Evolutionary conservation across 306 rosid genomes (phyloP).

Genomic region (Cercis canadensis): DNA sequence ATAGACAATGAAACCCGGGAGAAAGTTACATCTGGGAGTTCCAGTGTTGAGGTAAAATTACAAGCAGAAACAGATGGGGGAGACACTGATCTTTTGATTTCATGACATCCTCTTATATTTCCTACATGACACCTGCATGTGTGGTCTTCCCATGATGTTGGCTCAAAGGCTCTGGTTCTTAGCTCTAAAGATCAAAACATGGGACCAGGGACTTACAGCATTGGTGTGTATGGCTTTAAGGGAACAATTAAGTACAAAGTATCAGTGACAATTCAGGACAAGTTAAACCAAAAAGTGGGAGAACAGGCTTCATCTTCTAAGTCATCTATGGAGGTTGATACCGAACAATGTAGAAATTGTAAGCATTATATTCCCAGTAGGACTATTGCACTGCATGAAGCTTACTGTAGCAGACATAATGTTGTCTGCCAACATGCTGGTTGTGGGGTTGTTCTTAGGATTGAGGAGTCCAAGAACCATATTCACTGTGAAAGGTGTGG

Average conservation of each 20-base stretch:
- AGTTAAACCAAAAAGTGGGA: constrained; percentile 55
- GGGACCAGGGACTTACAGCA: constrained; percentile 68
- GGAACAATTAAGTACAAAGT: constrained; percentile 65
- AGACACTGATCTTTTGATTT: constrained; percentile 88
- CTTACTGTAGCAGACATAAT: constrained; percentile 88
- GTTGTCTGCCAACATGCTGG: constrained; percentile 69
- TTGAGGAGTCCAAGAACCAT: constrained; percentile 83
- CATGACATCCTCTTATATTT: constrained; percentile 91
- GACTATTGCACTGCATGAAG: constrained; percentile 89
- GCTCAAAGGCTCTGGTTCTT: constrained; percentile 88
- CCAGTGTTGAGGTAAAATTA: constrained; percentile 69
- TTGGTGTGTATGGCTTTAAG: constrained; percentile 86
- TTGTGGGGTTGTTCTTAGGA: constrained; percentile 91
- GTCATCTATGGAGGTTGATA: constrained; percentile 61
- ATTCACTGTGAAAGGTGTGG: constrained; percentile 86
- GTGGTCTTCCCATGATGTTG: constrained; percentile 97
- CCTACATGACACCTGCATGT: constrained; percentile 93
- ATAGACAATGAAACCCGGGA: constrained; percentile 70
- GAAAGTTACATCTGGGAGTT: constrained; percentile 62
- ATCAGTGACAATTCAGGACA: constrained; percentile 60
- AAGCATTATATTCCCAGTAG: constrained; percentile 81
- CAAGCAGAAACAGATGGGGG: constrained; percentile 70
- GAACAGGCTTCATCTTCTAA: constrained; percentile 68
- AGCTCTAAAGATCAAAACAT: constrained; percentile 71
- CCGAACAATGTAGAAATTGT: constrained; percentile 85